Evolutionary conservation across 73 alveolate genomes (phyloP), one percentile per base, ranked within the genome.

Genomic region (Paramecium octaurelia): DNA sequence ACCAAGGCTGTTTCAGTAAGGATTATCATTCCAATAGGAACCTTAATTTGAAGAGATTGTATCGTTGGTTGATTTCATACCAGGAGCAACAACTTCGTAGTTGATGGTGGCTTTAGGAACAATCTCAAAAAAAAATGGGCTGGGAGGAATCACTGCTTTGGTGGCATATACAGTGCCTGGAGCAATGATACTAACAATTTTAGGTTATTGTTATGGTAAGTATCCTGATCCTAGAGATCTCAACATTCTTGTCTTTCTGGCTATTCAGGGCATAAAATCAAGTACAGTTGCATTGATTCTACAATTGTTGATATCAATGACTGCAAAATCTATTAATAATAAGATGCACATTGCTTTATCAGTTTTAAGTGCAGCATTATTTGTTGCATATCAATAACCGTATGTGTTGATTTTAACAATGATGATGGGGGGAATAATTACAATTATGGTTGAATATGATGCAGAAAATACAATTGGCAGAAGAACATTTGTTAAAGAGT

Each of bases 61-160:
- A 35, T 75, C 58, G 6, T 54, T 54, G 16, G 69, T 54, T 18
- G 69, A 54, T 54, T 64, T 64, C 12, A 64, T 64, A 31, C 88
- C 88, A 12, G 88, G 88, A 29, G 57, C 88, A 35, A 75, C 88
- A 38, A 75, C 58, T 12, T 21, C 46, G 1, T 8, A 75, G 38
- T n/a, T 75, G 88, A 75, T 38, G 34, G 88, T 75, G 21, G 88
- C 88, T 38, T 38, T 75, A 75, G 88, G 88, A 16, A 75, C 88
- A 75, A 21, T 75, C 20, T 34, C 84, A 27, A 64, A 64, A 34
- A 64, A 64, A 64, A 64, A 64, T 64, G 84, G 50, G 1, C 27
- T 64, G 0, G 84, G 84, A 8, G 84, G 84, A 31, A 64, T 64
- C 14, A 48, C n/a, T 12, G 84, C 84, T 31, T 64, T 64, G 7